phyloP scores from a whole-genome alignment of 2,329 filamentous ascomycete species.

The Colletotrichum navitas region DNA sequence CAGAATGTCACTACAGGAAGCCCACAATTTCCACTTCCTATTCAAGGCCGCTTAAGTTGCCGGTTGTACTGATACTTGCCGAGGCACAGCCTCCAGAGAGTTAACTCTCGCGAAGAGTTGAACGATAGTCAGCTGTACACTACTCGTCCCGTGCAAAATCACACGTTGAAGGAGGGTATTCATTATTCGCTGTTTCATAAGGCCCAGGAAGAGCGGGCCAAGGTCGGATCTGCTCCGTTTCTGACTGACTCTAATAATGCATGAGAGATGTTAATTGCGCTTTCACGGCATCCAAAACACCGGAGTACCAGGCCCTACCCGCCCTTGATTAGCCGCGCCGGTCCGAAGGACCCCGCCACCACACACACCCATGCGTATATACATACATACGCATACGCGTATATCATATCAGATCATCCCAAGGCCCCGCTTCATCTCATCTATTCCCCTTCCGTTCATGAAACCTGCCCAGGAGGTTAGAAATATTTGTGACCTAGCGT shows the following conservation, averaged over 20 bases:
- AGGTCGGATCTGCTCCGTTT: neutral
- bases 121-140: neutral
- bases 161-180: neutral
- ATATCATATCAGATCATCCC: conserved; percentile 30
- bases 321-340: conserved; percentile 34
- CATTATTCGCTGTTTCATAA: no score
- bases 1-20: conserved; percentile 31
- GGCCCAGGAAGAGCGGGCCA: neutral
- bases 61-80: neutral
- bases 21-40: neutral
- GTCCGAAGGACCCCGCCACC: conserved; percentile 30
- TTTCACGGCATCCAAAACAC: neutral
- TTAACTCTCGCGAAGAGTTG: neutral
- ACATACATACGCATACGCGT: neutral
- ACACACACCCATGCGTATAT: neutral
- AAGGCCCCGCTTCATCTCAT: conserved; percentile 28
- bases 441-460: conserved; percentile 22
- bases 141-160: neutral
- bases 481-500: neutral
- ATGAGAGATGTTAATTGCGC: neutral
- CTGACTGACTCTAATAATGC: no score
- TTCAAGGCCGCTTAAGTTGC: neutral
- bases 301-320: conserved; percentile 14
- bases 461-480: neutral
- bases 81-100: neutral